Evolutionary conservation across 305 asterid species (phyloP).

Genomic region (Fraxinus ornus): DNA sequence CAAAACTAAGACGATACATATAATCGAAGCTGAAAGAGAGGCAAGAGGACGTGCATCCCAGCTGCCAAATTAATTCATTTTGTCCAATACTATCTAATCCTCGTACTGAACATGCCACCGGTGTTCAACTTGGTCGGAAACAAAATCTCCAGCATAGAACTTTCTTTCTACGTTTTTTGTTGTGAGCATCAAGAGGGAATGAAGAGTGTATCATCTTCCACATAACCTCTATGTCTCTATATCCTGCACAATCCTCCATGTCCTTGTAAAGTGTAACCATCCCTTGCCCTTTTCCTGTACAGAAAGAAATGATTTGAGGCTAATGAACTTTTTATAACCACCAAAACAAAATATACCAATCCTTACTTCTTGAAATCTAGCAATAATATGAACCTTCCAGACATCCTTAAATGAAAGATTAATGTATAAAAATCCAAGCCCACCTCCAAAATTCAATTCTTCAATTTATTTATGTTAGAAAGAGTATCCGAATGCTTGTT

Average conservation of each 20-base stretch:
- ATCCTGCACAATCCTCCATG: conserved; percentile 59
- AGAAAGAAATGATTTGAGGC: not conserved
- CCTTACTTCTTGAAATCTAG: not conserved
- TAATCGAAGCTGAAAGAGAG: not conserved
- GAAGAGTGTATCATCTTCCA: conserved; percentile 65
- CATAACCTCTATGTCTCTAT: conserved; percentile 60
- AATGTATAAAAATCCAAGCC: not conserved
- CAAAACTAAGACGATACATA: not conserved
- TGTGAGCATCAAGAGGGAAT: conserved; percentile 24
- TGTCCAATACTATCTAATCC: not conserved
- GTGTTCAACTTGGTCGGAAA: conserved; percentile 31
- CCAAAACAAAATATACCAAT: not conserved
- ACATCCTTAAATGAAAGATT: not conserved
- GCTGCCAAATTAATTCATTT: not conserved
- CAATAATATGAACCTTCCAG: not conserved
- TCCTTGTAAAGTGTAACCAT: conserved; percentile 49
- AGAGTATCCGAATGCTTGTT: not conserved
- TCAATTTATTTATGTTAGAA: not conserved
- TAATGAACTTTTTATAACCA: not conserved
- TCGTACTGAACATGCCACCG: not conserved
- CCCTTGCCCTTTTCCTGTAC: conserved; percentile 41
- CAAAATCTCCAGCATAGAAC: conserved; percentile 37
- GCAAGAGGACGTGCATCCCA: not conserved
- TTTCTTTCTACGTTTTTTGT: conserved; percentile 22
- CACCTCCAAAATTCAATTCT: not conserved